Percentiles rank a stretch among this genome's conserved stretches.
These are phyloP conservation scores for Picea glauca DNA, from an alignment of 75 land plant genomes.

Conservation along the genomic window DNA sequence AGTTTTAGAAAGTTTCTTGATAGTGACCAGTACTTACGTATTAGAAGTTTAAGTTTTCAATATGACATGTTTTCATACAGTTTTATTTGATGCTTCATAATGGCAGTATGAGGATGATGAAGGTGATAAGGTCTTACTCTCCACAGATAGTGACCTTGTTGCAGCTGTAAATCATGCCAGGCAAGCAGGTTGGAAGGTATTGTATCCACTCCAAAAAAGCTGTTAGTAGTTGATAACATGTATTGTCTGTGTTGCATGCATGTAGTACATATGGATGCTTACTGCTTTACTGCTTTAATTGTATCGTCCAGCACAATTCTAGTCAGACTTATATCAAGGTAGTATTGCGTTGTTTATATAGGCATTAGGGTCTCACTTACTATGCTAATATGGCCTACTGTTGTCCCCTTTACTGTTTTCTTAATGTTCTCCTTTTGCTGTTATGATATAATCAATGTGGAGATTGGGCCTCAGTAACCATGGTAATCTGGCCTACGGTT, in stretches of 20 bases:
- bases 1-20: neutral
- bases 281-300: neutral
- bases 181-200: slow-evolving; percentile 69
- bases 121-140: slow-evolving; percentile 84
- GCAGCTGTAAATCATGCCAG: slow-evolving; percentile 80
- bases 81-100: neutral
- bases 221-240: neutral
- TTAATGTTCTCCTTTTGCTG: neutral
- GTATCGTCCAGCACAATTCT: neutral
- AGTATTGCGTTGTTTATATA: neutral
- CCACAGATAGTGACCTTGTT: slow-evolving; percentile 69
- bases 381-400: neutral
- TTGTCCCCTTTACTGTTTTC: neutral
- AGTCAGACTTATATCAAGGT: neutral
- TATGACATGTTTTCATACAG: neutral
- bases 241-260: neutral
- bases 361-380: neutral
- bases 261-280: neutral
- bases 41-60: neutral
- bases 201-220: neutral
- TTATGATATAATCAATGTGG: neutral
- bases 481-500: neutral
- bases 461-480: neutral
- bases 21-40: neutral
- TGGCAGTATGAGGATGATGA: slow-evolving; percentile 96